Conservation (phyloP, 1,284 basidiomycete species). For the Lentinula novae-zelandiae region DNA sequence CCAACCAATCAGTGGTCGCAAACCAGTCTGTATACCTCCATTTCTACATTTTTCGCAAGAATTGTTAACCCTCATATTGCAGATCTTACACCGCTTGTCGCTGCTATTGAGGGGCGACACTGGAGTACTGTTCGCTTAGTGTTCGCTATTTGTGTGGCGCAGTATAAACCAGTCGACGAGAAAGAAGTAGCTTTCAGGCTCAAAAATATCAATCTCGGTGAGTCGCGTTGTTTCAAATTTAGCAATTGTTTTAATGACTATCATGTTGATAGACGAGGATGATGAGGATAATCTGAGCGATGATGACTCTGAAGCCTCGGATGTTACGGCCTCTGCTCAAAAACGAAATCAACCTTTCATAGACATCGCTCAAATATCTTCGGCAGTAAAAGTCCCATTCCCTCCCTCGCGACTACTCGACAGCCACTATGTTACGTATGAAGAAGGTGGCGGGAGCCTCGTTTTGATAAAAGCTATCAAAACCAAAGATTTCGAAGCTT, state of each 20-base stretch:
- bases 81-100: slow-evolving; percentile 44
- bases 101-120: slow-evolving; percentile 41
- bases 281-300: slow-evolving; percentile 27
- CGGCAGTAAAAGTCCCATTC: slow-evolving; percentile 35
- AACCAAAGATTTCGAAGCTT: slow-evolving; percentile 47
- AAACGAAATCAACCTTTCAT: slow-evolving; percentile 35
- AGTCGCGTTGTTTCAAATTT: not conserved
- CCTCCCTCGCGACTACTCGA: slow-evolving; percentile 35
- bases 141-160: slow-evolving; percentile 47
- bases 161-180: slow-evolving; percentile 38
- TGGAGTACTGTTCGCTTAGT: slow-evolving; percentile 55
- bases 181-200: slow-evolving; percentile 30
- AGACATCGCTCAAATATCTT: slow-evolving; percentile 46
- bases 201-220: slow-evolving; percentile 32
- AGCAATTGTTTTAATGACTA: not conserved
- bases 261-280: slow-evolving; percentile 21
- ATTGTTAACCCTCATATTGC: not conserved
- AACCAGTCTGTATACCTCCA: slow-evolving; percentile 18
- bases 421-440: slow-evolving; percentile 13
- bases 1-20: slow-evolving; percentile 15
- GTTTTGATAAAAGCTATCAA: slow-evolving; percentile 33
- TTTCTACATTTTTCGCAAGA: not conserved
- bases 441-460: slow-evolving; percentile 12
- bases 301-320: slow-evolving; percentile 30
- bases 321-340: slow-evolving; percentile 34